phyloP scores from a whole-genome alignment of 176 grass and related monocot species.

The Carex myosuroides region DNA sequence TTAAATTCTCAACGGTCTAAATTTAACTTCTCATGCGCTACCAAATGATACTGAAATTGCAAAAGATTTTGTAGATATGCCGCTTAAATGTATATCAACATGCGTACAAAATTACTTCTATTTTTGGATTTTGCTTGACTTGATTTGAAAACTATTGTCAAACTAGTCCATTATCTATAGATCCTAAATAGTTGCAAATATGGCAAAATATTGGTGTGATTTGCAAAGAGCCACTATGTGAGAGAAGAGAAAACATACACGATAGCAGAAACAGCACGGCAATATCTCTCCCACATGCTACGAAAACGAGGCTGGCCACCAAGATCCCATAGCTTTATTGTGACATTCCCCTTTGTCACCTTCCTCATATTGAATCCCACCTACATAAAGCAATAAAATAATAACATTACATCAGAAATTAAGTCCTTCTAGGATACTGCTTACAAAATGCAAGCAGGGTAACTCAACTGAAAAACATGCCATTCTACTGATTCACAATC shows the following conservation, averaged over 20 bases:
- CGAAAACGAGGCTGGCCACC: constrained; percentile 96
- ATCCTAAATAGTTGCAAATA: neutral
- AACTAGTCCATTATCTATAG: neutral
- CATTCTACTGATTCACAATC: neutral
- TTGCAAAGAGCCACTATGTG: neutral
- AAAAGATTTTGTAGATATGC: neutral
- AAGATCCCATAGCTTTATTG: constrained; percentile 99
- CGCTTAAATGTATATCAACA: neutral
- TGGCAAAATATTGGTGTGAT: neutral
- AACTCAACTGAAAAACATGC: neutral
- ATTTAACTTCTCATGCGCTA: neutral
- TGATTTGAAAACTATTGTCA: neutral
- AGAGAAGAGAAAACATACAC: constrained; percentile 51
- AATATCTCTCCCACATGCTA: constrained; percentile 99
- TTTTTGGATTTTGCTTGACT: neutral
- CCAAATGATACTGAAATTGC: neutral
- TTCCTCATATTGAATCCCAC: constrained; percentile 99
- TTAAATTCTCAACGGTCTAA: neutral
- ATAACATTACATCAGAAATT: neutral
- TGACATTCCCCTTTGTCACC: constrained; percentile 97
- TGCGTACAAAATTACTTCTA: neutral
- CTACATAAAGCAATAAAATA: constrained; percentile 12
- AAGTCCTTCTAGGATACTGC: neutral
- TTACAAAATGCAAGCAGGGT: neutral
- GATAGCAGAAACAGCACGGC: constrained; percentile 95